These are phyloP conservation scores for Trichoderma erinaceum DNA, from an alignment of 495 filamentous ascomycete genomes.

Conservation along the genomic window DNA sequence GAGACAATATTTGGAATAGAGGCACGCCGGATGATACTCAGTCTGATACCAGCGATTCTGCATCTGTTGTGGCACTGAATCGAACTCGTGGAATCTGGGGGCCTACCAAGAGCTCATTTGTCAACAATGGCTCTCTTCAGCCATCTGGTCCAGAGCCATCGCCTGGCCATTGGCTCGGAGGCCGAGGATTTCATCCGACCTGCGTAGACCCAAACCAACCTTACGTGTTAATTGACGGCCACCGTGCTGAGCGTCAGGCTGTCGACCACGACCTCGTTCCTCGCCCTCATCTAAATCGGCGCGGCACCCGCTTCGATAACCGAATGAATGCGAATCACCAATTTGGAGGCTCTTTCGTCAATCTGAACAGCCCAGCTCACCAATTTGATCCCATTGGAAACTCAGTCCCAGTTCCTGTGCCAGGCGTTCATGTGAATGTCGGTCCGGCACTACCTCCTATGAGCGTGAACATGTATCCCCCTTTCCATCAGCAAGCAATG, in stretches of 20 bases:
- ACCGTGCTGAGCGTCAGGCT: constrained; percentile 40
- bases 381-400: constrained; percentile 31
- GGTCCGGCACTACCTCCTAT: constrained; percentile 19
- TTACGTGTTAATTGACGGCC: constrained; percentile 25
- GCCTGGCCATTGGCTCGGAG: constrained; percentile 35
- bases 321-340: constrained; percentile 30
- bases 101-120: constrained; percentile 30
- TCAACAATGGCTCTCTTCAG: constrained; percentile 27
- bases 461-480: constrained; percentile 47
- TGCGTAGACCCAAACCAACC: constrained; percentile 25
- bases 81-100: constrained; percentile 60
- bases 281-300: constrained; percentile 30
- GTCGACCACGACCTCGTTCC: constrained; percentile 41
- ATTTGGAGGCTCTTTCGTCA: constrained; percentile 22
- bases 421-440: neutral
- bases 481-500: constrained; percentile 65
- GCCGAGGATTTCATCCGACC: constrained; percentile 31
- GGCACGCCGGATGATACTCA: constrained; percentile 56
- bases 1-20: constrained; percentile 54
- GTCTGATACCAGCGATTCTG: constrained; percentile 57
- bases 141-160: constrained; percentile 29
- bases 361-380: constrained; percentile 24
- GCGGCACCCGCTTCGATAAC: constrained; percentile 39
- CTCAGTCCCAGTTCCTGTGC: constrained; percentile 25
- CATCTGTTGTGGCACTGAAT: constrained; percentile 55